These are phyloP conservation scores for Calamus simplicifolius DNA, from an alignment of 176 grass and related monocot species.

Conservation along the genomic window DNA sequence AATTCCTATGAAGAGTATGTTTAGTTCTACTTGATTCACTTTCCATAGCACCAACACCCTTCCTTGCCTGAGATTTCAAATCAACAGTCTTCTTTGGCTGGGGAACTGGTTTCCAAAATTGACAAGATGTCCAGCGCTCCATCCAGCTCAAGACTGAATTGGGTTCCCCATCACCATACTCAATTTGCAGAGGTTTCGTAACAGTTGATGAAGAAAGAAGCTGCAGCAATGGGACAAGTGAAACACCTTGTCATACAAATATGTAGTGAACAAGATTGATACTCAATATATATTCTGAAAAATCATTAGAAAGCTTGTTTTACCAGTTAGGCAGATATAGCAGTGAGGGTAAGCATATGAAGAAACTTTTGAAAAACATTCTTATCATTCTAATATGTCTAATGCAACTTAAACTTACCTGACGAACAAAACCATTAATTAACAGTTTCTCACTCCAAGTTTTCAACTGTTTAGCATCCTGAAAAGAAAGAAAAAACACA, in stretches of 20 bases:
- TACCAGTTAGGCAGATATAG: too few relatives aligned
- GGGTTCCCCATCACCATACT: slow-evolving; percentile 50
- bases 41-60: slow-evolving; percentile 57
- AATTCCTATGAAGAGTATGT: slow-evolving; percentile 33
- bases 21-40: slow-evolving; percentile 86
- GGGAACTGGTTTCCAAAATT: slow-evolving; percentile 48
- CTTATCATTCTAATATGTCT: not conserved
- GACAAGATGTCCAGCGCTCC: slow-evolving; percentile 57
- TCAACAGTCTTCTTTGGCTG: slow-evolving; percentile 49
- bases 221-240: slow-evolving; percentile 29
- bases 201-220: slow-evolving; percentile 48
- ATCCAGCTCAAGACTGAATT: slow-evolving; percentile 79
- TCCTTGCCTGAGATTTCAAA: slow-evolving; percentile 41
- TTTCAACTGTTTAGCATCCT: slow-evolving; percentile 36
- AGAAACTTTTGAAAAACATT: too few relatives aligned
- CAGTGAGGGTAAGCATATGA: too few relatives aligned
- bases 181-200: slow-evolving; percentile 45
- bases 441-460: slow-evolving; percentile 67
- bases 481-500: slow-evolving; percentile 19
- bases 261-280: too few relatives aligned
- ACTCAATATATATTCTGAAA: too few relatives aligned
- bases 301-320: too few relatives aligned
- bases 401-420: slow-evolving; percentile 32
- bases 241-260: not conserved
- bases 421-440: slow-evolving; percentile 56